Conservation (phyloP, 129 eudicot species). For the Lactuca saligna region DNA sequence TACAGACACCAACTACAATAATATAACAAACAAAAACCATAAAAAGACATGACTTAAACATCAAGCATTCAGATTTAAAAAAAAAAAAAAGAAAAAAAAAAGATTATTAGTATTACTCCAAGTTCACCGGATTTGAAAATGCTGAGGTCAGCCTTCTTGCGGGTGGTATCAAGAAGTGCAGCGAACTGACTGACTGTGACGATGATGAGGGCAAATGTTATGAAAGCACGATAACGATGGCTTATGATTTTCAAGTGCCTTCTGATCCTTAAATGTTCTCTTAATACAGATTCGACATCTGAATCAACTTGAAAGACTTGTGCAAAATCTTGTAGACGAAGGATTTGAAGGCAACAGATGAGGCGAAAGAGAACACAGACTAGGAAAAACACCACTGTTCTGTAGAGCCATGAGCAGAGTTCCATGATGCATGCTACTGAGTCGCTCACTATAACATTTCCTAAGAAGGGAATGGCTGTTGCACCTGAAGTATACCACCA, state of each 20-base stretch:
- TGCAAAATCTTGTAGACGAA: conserved; percentile 81
- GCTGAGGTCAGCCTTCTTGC: conserved; percentile 48
- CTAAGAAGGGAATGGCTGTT: conserved; percentile 74
- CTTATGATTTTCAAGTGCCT: conserved; percentile 73
- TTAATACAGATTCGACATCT: conserved; percentile 64
- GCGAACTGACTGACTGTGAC: conserved; percentile 70
- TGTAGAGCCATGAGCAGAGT: conserved; percentile 80
- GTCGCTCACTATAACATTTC: conserved; percentile 64
- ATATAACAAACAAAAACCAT: not conserved
- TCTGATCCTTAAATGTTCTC: conserved; percentile 80
- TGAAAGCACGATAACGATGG: conserved; percentile 75
- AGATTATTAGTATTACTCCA: conserved; percentile 41
- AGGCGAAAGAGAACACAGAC: conserved; percentile 88
- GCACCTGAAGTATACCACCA: conserved; percentile 95
- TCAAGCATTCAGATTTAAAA: too few species aligned
- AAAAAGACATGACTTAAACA: too few species aligned
- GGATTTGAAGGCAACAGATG: conserved; percentile 85
- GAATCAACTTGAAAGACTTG: conserved; percentile 60
- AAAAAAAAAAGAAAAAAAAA: too few species aligned
- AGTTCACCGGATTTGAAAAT: conserved; percentile 76
- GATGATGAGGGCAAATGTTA: conserved; percentile 53
- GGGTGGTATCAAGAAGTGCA: conserved; percentile 63
- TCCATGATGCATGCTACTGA: conserved; percentile 66
- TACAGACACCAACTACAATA: conserved; percentile 17
- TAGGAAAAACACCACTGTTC: conserved; percentile 74